Percentiles rank a stretch among this genome's conserved stretches.
Conservation (phyloP, 1,284 basidiomycete species). For the Ustilago tritici region DNA sequence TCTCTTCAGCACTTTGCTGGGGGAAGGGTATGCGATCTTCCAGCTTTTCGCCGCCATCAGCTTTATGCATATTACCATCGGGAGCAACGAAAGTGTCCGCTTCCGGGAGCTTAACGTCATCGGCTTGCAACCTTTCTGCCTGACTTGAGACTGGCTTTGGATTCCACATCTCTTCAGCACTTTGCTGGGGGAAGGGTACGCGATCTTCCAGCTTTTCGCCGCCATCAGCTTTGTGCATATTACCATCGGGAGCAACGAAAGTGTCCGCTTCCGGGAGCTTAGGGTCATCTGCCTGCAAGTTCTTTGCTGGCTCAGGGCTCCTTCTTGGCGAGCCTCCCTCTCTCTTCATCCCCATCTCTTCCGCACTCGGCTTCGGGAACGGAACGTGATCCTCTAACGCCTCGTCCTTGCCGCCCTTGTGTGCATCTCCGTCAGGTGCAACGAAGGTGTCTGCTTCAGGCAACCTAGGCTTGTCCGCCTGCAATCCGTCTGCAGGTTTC, state of each 20-base stretch:
- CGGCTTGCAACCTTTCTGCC: not conserved
- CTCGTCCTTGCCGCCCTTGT: not conserved
- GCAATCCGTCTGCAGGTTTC: not conserved
- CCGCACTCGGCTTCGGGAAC: not conserved
- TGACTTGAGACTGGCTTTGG: not conserved
- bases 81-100: conserved; percentile 1
- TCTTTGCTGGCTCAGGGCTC: not conserved
- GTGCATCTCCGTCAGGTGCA: not conserved
- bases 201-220: not conserved
- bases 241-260: not conserved
- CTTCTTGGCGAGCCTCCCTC: too few relatives aligned
- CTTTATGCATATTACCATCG: conserved; percentile 1
- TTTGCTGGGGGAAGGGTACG: conserved; percentile 4
- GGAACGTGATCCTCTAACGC: not conserved
- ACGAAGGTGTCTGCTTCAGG: conserved; percentile 8
- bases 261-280: not conserved
- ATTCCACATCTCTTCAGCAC: not conserved
- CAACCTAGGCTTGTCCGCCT: not conserved
- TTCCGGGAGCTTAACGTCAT: not conserved
- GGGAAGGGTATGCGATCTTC: conserved; percentile 12
- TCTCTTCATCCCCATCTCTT: conserved; percentile 5
- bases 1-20: conserved; percentile 6
- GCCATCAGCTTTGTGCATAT: not conserved
- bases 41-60: not conserved
- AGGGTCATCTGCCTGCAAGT: not conserved